A percentile compares a stretch with the other conserved stretches of the same genome.
phyloP scores from a whole-genome alignment of 2,329 filamentous ascomycete species.

The Neonectria ditissima region DNA sequence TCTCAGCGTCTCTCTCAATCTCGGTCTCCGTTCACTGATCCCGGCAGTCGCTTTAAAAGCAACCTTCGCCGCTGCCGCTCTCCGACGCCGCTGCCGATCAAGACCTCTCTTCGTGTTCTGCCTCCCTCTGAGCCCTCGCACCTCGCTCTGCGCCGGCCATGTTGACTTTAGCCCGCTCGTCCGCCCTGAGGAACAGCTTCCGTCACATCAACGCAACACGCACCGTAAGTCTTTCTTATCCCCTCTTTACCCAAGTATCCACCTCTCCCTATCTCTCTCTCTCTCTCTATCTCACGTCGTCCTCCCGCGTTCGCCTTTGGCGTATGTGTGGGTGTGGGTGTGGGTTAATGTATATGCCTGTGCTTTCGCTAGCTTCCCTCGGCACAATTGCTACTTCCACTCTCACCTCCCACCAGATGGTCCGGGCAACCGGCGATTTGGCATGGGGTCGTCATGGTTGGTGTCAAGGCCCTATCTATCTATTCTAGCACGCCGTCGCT shows the following conservation, averaged over 20 bases:
- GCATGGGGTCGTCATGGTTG: constrained; percentile 1
- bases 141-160: constrained; percentile 45
- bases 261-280: constrained; percentile 4
- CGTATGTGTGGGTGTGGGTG: neutral
- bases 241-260: neutral
- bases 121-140: constrained; percentile 7
- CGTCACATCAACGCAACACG: constrained; percentile 47
- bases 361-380: neutral
- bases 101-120: constrained; percentile 17
- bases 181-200: constrained; percentile 50
- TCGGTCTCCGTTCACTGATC: neutral
- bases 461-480: neutral
- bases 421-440: constrained; percentile 13
- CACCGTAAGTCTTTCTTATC: constrained; percentile 35
- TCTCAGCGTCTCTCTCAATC: constrained; percentile 2
- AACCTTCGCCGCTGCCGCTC: constrained; percentile 8
- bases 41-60: constrained; percentile 9
- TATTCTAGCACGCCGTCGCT: neutral
- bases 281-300: constrained; percentile 15
- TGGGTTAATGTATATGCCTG: neutral
- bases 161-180: constrained; percentile 51
- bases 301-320: neutral
- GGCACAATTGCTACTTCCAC: neutral
- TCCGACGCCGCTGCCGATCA: constrained; percentile 10
- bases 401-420: neutral